A percentile compares a stretch with the other conserved stretches of the same genome.
Conservation (phyloP, 169 alveolate genomes). For the Babesia divergens region DNA sequence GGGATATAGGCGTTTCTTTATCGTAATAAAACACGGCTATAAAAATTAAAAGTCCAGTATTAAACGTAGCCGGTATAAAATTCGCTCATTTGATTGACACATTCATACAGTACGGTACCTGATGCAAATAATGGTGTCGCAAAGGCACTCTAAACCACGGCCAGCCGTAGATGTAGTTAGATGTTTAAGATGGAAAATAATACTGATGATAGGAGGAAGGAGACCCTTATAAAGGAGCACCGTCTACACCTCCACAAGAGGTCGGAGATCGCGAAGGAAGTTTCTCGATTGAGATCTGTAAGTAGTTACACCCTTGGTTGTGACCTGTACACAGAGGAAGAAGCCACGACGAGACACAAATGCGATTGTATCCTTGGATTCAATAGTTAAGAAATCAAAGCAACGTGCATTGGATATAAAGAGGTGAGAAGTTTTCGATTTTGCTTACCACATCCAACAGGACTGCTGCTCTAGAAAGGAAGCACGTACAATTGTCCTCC, state of each 20-base stretch:
- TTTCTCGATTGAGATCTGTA: conserved; percentile 38
- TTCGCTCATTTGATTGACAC: neutral
- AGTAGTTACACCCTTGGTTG: neutral
- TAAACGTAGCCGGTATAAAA: neutral
- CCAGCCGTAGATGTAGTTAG: neutral
- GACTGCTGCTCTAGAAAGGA: conserved; percentile 35
- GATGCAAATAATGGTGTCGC: neutral
- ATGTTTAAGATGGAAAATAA: conserved; percentile 23
- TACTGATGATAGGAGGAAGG: conserved; percentile 32
- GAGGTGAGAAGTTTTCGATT: neutral
- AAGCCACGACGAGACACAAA: conserved; percentile 7
- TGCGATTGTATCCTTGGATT: conserved; percentile 45
- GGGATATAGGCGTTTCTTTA: conserved; percentile 59
- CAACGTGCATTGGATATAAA: conserved; percentile 29
- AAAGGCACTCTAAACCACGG: neutral
- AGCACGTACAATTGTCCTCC: neutral
- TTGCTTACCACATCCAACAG: neutral
- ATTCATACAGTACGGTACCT: neutral
- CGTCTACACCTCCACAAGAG: conserved; percentile 25
- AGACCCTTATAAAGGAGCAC: conserved; percentile 52
- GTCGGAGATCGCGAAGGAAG: conserved; percentile 54
- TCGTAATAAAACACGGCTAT: neutral
- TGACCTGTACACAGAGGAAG: neutral
- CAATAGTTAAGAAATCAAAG: conserved; percentile 14
- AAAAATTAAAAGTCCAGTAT: neutral